Percentiles rank a stretch among this genome's conserved stretches.
Conservation (phyloP, 164 flowering plant genomes). For the Taxillus chinensis region DNA sequence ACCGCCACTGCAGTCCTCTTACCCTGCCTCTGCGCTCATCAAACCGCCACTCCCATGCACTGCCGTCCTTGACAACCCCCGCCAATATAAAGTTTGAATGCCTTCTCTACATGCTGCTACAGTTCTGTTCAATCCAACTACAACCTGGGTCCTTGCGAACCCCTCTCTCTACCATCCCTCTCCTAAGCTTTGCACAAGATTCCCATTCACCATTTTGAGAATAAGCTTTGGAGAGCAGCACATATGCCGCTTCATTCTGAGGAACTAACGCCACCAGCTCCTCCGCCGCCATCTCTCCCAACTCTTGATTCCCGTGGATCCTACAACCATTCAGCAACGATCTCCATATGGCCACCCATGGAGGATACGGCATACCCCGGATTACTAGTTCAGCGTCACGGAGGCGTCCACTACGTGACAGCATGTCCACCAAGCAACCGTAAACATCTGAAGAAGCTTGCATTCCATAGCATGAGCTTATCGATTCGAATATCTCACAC, state of each 20-base stretch:
- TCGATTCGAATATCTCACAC: conserved; percentile 23
- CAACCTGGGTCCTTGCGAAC: conserved; percentile 24
- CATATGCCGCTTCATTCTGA: conserved; percentile 27
- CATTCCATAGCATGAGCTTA: conserved; percentile 22
- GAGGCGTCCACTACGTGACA: conserved; percentile 41
- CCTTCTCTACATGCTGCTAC: no score
- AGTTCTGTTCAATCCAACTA: conserved; percentile 27
- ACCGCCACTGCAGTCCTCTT: no score
- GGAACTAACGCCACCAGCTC: conserved; percentile 29
- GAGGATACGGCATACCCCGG: conserved; percentile 40
- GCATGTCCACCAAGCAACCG: conserved; percentile 48
- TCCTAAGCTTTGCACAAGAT: conserved; percentile 26
- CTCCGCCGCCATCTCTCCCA: conserved; percentile 34
- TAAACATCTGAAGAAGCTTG: conserved; percentile 31
- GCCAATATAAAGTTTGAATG: no score
- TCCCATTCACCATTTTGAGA: conserved; percentile 36
- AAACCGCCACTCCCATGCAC: no score
- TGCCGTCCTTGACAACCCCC: no score
- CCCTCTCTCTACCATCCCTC: conserved; percentile 19
- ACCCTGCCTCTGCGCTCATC: no score
- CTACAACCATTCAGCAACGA: conserved; percentile 49
- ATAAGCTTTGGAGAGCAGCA: conserved; percentile 27
- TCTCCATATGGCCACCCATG: conserved; percentile 49
- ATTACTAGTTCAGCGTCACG: conserved; percentile 34
- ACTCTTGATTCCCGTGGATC: conserved; percentile 31